Base-by-base conservation (phyloP, 257 asterid species). In the Verbena officinalis region DNA sequence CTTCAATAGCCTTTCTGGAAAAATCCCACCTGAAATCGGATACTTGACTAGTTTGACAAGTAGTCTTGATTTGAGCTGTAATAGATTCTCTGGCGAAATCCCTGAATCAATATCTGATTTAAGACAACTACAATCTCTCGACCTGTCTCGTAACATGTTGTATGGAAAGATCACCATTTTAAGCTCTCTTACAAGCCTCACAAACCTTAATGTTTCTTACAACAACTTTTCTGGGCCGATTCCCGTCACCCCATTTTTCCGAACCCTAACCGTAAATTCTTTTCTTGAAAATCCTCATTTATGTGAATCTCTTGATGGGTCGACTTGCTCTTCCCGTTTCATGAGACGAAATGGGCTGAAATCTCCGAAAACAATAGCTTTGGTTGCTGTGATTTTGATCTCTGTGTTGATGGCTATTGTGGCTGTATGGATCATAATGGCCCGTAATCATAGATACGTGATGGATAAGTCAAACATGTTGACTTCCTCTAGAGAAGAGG, bases 161-260 rank as follows among this genome's bases (percentile, higher is more conserved):
- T 59, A 46, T 11, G 98, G 98, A 20, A 77, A 51, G 68, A 89
- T 93, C 22, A 33, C 77, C 0, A 73, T 89, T 73, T 69, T 93
- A 17, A 77, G 91, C 56, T 66, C 74, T 55, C 83, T 93, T 7
- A 82, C 94, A 2, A 93, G 98, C 67, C 96, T 93, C 64, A 86
- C 97, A 16, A 74, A 71, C 72, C 64, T 93, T 46, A 89, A 93
- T 62, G 69, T 87, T 43, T 93, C 98, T 0, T 84, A 72, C 64
- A 93, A 93, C 64, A 85, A 93, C 77, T 85, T 93, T 73, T 79
- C 97, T 0, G 98, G 98, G 22, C 96, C 96, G 4, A 86, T 85
- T 17, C 98, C 98, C 1, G 86, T 86, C 13, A 75, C 95, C 0
- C 97, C 97, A 0, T 89, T 89, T 64, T 93, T 93, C 71, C 76